phyloP scores from a whole-genome alignment of 345 rosid species.

The Pugionium dolabratum region DNA sequence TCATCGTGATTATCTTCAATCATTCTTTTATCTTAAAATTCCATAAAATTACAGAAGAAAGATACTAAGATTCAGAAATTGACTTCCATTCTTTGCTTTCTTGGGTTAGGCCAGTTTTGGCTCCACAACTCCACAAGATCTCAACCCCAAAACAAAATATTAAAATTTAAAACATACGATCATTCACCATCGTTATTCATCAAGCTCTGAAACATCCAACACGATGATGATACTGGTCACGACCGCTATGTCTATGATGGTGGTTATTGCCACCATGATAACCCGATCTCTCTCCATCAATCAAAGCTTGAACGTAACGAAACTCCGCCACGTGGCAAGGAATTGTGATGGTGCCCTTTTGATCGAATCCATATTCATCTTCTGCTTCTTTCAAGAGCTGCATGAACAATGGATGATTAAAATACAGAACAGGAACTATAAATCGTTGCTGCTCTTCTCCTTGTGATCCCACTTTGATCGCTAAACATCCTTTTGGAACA shows the following conservation, averaged over 20 bases:
- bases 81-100: not conserved
- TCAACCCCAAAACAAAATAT: not conserved
- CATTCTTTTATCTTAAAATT: slow-evolving; percentile 19
- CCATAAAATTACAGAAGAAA: slow-evolving; percentile 19
- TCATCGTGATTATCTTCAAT: slow-evolving; percentile 19
- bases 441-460: slow-evolving; percentile 56
- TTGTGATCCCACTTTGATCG: slow-evolving; percentile 54
- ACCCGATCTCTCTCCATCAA: slow-evolving; percentile 59
- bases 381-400: slow-evolving; percentile 63
- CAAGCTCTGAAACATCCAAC: slow-evolving; percentile 71
- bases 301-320: slow-evolving; percentile 55
- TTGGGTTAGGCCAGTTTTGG: slow-evolving; percentile 47
- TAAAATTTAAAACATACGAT: slow-evolving; percentile 8
- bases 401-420: slow-evolving; percentile 64
- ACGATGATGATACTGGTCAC: slow-evolving; percentile 42
- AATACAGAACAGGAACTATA: slow-evolving; percentile 56
- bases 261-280: slow-evolving; percentile 43
- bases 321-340: slow-evolving; percentile 62
- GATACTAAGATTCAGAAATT: slow-evolving; percentile 3
- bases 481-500: slow-evolving; percentile 65
- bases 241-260: slow-evolving; percentile 34
- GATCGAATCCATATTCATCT: slow-evolving; percentile 67
- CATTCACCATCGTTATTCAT: slow-evolving; percentile 14
- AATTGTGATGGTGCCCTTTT: slow-evolving; percentile 61
- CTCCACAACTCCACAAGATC: slow-evolving; percentile 41